Percentiles rank a stretch among this genome's conserved stretches.
Conservation (phyloP, 345 rosid species). For the Melaleuca quinquenervia region DNA sequence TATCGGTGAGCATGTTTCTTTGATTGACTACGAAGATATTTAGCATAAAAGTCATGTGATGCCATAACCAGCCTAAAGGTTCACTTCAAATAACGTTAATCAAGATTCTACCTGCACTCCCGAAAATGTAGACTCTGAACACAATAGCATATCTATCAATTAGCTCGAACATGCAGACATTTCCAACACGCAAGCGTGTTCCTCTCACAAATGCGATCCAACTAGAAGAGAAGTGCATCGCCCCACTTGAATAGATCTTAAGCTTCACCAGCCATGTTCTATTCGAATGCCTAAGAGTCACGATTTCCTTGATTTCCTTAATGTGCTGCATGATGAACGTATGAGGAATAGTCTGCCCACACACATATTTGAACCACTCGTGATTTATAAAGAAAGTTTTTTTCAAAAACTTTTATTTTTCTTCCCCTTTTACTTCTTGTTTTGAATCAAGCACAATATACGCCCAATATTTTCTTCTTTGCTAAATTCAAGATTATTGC, state of each 20-base stretch:
- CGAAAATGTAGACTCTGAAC: neutral
- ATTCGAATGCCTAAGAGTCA: neutral
- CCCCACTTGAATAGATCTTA: too few relatives aligned
- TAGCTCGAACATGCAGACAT: neutral
- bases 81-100: neutral
- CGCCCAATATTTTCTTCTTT: too few relatives aligned
- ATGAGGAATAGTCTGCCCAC: neutral
- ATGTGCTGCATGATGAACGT: neutral
- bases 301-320: neutral
- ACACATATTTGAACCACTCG: neutral
- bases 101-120: neutral
- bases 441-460: too few relatives aligned
- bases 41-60: neutral
- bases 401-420: too few relatives aligned
- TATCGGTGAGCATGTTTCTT: neutral
- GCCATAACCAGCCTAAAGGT: neutral
- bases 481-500: too few relatives aligned
- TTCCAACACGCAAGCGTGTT: neutral
- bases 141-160: neutral
- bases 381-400: neutral
- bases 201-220: too few relatives aligned
- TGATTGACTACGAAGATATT: neutral
- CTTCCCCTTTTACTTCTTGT: too few relatives aligned
- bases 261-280: neutral
- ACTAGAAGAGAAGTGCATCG: neutral